Evolutionary conservation across 2,329 filamentous ascomycete genomes (phyloP), one percentile per base, ranked within the genome.

Genomic region (Diplodia corticola): DNA sequence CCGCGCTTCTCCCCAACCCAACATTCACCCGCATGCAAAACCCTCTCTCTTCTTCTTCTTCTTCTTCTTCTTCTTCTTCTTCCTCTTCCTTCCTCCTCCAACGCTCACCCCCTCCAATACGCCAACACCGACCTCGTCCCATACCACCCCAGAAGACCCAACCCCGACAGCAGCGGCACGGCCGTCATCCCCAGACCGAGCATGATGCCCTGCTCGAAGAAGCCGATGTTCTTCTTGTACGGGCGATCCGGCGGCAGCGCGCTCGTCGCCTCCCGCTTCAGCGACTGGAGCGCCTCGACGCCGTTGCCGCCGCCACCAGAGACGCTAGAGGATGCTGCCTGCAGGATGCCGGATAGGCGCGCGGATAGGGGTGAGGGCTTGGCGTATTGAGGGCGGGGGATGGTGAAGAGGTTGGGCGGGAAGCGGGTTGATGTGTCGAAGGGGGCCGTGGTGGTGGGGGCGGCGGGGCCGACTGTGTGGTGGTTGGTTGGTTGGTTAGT

Each of bases 361-460:
- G 54, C 44, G 1, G 69, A 66, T 3, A 64, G 26, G 2, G 65
- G 10, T 0, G 70, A 68, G 1, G 68, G 46, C 15, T 65, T 69
- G 28, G 74, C 71, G 63, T 71, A 80, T 46, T 83, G 80, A 13
- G 84, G 82, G 5, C 80, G 77, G 0, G 79, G 72, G 1, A 76
- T 65, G 1, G 81, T 80, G 71, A 86, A 84, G 67, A 82, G 79
- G 0, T 75, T 71, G 3, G 71, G 70, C 9, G 73, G 74, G 69
- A 85, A 86, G 24, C 82, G 78, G 6, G 51, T 51, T 67, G 72
- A 57, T 68, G 69, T 35, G 70, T 73, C 55, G 68, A 73, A 20
- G 67, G 72, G 48, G n/a, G n/a, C n/a, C 61, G 70, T 69, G 70
- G 70, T n/a, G 69, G 72, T 24, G 17, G 77, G 79, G 28, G 76